phyloP scores from a whole-genome alignment of 164 flowering plant genomes.

The Vitis amurensis region DNA sequence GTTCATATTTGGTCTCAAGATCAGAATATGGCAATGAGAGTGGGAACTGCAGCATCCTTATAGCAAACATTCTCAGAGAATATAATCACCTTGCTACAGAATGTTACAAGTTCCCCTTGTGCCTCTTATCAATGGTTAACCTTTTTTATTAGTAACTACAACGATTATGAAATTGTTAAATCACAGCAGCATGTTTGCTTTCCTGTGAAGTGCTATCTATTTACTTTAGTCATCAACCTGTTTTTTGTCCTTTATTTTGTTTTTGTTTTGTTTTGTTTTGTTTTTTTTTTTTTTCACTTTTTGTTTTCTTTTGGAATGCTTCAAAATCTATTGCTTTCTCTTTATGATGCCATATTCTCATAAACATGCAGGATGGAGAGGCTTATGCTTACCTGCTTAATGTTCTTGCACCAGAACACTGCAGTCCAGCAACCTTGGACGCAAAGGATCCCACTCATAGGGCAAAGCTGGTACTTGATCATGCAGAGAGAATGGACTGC shows the following conservation, averaged over 20 bases:
- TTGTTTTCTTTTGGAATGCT: neutral
- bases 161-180: neutral
- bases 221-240: neutral
- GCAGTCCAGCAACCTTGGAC: conserved; percentile 63
- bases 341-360: conserved; percentile 4
- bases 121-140: neutral
- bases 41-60: no score
- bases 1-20: no score
- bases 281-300: no score
- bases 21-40: no score
- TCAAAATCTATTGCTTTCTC: neutral
- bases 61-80: no score
- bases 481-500: conserved; percentile 88
- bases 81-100: neutral
- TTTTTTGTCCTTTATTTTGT: no score
- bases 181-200: neutral
- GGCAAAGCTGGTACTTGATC: conserved; percentile 77
- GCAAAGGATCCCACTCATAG: conserved; percentile 73
- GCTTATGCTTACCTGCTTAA: conserved; percentile 93
- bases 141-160: neutral
- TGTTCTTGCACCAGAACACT: conserved; percentile 91
- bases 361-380: conserved; percentile 67
- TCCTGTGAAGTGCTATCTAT: neutral
- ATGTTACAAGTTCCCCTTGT: neutral
- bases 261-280: no score